These are phyloP conservation scores for Misopates orontium DNA, from an alignment of 257 asterid genomes.

Conservation along the genomic window DNA sequence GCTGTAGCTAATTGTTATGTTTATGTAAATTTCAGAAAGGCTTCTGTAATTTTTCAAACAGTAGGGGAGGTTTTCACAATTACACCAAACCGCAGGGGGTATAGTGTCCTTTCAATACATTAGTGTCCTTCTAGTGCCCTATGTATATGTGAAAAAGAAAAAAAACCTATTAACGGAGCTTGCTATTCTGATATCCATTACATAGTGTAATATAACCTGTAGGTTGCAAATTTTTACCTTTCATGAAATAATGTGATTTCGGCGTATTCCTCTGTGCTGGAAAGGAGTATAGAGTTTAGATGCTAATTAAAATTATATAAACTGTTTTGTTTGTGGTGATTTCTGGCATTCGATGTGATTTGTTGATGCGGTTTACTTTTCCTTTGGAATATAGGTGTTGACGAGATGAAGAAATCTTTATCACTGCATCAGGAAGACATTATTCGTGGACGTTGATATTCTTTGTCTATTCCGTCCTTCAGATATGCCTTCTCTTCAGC, in stretches of 20 bases:
- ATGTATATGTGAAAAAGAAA: constrained; percentile 16
- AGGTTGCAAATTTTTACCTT: constrained; percentile 1
- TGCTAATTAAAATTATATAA: constrained; percentile 8
- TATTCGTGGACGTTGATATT: constrained; percentile 33
- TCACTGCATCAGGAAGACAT: constrained; percentile 33
- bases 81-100: no score
- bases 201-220: neutral
- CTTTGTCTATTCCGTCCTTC: constrained; percentile 40
- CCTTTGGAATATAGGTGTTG: constrained; percentile 32
- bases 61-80: no score
- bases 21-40: no score
- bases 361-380: constrained; percentile 20
- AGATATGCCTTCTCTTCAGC: constrained; percentile 96
- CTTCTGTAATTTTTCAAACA: no score
- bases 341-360: constrained; percentile 19
- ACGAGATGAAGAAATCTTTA: constrained; percentile 29
- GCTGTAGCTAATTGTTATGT: no score
- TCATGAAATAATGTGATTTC: constrained; percentile 12
- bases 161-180: constrained; percentile 14
- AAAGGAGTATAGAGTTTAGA: neutral
- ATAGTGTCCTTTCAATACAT: no score
- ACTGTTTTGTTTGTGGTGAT: neutral
- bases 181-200: constrained; percentile 11
- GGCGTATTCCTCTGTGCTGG: constrained; percentile 1
- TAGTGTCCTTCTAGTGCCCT: constrained; percentile 19